Percentiles rank a stretch among this genome's conserved stretches.
Conservation (phyloP, 2,329 filamentous ascomycete genomes). For the Graphilbum fragrans region DNA sequence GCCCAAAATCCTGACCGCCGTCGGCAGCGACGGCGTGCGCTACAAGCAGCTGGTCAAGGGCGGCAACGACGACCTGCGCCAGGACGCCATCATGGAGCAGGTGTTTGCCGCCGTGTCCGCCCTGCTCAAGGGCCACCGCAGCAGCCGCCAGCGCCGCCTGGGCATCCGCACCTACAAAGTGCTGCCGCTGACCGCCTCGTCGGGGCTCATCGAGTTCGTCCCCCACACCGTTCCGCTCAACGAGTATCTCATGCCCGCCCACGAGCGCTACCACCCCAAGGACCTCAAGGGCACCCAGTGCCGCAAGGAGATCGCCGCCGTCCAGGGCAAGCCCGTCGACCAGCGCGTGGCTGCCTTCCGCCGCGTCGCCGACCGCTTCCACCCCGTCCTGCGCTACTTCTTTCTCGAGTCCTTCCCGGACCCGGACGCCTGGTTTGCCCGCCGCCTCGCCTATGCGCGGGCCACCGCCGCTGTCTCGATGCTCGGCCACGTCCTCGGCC, state of each 20-base stretch:
- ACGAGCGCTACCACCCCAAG: constrained; percentile 73
- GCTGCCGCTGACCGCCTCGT: constrained; percentile 69
- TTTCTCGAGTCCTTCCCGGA: constrained; percentile 92
- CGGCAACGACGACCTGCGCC: constrained; percentile 87
- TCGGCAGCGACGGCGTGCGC: constrained; percentile 62
- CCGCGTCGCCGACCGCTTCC: constrained; percentile 68
- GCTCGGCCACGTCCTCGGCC: constrained; percentile 80
- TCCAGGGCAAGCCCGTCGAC: constrained; percentile 57
- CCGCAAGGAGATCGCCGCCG: constrained; percentile 66
- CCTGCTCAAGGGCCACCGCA: constrained; percentile 72
- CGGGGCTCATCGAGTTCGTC: constrained; percentile 95
- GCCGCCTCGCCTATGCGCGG: constrained; percentile 79
- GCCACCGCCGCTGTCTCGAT: constrained; percentile 94
- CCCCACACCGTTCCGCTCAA: constrained; percentile 85
- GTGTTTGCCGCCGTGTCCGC: constrained; percentile 94
- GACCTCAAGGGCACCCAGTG: constrained; percentile 68
- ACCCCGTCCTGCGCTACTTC: constrained; percentile 91
- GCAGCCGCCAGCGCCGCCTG: constrained; percentile 77
- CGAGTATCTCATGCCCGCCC: constrained; percentile 83
- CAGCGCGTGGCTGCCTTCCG: constrained; percentile 64
- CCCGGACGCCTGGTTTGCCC: constrained; percentile 91
- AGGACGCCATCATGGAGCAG: constrained; percentile 98
- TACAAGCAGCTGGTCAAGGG: constrained; percentile 94
- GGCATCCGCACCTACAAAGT: constrained; percentile 97
- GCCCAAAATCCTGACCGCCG: constrained; percentile 81